Conservation (phyloP, 2,329 filamentous ascomycete genomes). For the Cordyceps pruinosa region DNA sequence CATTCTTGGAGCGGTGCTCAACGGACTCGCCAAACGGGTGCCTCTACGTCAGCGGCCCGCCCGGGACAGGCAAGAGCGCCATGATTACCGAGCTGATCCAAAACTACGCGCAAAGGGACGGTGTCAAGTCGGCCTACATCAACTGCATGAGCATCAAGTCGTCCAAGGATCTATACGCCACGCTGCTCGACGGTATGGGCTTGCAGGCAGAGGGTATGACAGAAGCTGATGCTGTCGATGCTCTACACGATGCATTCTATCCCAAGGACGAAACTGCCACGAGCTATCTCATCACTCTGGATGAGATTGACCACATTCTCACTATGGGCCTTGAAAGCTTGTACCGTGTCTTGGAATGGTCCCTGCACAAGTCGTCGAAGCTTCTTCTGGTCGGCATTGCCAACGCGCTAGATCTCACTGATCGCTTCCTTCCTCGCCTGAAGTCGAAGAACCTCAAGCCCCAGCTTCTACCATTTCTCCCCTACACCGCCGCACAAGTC, state of each 20-base stretch:
- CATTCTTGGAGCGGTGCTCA: constrained; percentile 61
- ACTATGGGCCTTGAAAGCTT: constrained; percentile 82
- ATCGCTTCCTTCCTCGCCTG: constrained; percentile 86
- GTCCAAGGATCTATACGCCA: constrained; percentile 76
- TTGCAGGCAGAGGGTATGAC: constrained; percentile 47
- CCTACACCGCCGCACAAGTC: constrained; percentile 83
- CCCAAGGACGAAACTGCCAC: constrained; percentile 48
- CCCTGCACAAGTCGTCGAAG: constrained; percentile 69
- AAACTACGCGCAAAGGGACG: constrained; percentile 43
- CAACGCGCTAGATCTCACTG: constrained; percentile 91
- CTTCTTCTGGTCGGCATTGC: constrained; percentile 87
- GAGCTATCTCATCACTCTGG: constrained; percentile 77
- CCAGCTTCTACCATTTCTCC: constrained; percentile 81
- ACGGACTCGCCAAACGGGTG: constrained; percentile 63
- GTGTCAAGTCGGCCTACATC: constrained; percentile 68
- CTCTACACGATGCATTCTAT: constrained; percentile 65
- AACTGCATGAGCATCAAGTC: constrained; percentile 97
- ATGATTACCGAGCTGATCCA: constrained; percentile 76
- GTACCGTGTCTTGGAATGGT: constrained; percentile 96
- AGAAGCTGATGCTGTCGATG: constrained; percentile 60
- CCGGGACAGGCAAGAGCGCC: constrained; percentile 94
- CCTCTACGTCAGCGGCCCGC: constrained; percentile 90
- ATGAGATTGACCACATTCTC: constrained; percentile 92
- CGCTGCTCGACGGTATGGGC: constrained; percentile 63
- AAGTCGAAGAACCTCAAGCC: constrained; percentile 91